Evolutionary conservation across 2,329 filamentous ascomycete species (phyloP).

Genomic region (Chaetomiaceae sp.): DNA sequence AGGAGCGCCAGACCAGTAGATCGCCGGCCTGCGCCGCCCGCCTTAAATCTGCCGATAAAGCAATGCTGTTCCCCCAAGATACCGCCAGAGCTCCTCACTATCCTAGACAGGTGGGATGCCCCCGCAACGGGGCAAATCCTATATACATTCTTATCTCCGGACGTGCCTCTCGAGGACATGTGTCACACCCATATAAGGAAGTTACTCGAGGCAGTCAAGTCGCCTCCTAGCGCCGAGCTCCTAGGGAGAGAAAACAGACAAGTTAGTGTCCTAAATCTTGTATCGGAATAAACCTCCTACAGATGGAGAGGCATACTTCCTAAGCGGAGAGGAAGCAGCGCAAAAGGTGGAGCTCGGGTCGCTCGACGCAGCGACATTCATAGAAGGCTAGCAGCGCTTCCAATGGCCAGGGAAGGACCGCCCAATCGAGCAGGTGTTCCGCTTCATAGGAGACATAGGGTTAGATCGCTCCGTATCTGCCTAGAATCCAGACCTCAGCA

Average conservation of each 20-base stretch:
- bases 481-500: too few relatives aligned
- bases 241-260: neutral
- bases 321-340: neutral
- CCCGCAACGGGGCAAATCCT: neutral
- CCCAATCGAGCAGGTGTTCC: neutral
- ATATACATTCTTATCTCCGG: neutral
- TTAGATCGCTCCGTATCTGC: neutral
- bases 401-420: neutral
- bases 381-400: neutral
- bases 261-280: neutral
- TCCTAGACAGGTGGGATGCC: neutral
- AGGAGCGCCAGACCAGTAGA: neutral
- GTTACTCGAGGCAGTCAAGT: neutral
- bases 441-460: neutral
- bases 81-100: neutral
- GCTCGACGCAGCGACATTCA: neutral
- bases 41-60: neutral
- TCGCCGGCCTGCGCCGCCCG: neutral
- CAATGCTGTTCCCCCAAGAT: neutral
- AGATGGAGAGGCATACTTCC: neutral
- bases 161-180: neutral
- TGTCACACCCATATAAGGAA: neutral
- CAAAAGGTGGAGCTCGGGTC: neutral
- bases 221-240: neutral
- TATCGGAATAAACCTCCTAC: neutral